Conservation (phyloP, 495 filamentous ascomycete genomes). For the Xylaria nigripes region DNA sequence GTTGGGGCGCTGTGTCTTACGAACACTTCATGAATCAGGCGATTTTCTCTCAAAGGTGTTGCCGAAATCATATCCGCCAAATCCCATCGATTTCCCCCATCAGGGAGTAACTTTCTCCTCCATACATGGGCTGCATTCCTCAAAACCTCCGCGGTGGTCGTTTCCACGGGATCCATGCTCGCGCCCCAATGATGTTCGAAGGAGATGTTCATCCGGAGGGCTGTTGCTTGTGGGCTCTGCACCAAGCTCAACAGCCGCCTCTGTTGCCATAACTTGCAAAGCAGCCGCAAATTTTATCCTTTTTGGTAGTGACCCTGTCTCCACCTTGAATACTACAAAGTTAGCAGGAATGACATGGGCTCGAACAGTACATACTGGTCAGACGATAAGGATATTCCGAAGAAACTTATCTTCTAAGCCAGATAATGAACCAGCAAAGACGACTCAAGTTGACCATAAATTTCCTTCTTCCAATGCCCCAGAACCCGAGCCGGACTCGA, state of each 20-base stretch:
- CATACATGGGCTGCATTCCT: conserved; percentile 11
- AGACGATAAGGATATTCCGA: conserved; percentile 16
- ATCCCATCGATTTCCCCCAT: conserved; percentile 13
- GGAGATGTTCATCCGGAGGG: conserved; percentile 38
- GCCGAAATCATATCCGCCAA: conserved; percentile 18
- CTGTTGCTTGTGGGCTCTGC: conserved; percentile 32
- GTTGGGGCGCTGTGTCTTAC: conserved; percentile 38
- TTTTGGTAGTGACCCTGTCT: conserved; percentile 19
- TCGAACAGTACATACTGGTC: conserved; percentile 22
- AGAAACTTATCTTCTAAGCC: conserved; percentile 36
- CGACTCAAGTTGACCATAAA: conserved; percentile 14
- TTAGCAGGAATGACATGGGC: conserved; percentile 33
- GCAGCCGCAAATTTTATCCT: conserved; percentile 33
- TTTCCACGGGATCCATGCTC: conserved; percentile 15
- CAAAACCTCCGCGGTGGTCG: conserved; percentile 18
- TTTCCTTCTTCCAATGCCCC: conserved; percentile 4
- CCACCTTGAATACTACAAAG: conserved; percentile 31
- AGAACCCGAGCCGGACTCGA: conserved; percentile 11
- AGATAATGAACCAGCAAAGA: conserved; percentile 5
- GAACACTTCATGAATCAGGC: conserved; percentile 35
- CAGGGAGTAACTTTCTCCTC: conserved; percentile 15
- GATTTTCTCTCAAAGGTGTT: conserved; percentile 28
- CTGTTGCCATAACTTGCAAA: conserved; percentile 35
- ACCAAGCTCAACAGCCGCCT: conserved; percentile 32
- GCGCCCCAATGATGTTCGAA: conserved; percentile 26